Percentiles rank a stretch among this genome's conserved stretches.
phyloP scores from a whole-genome alignment of 2,329 filamentous ascomycete species.

The Sporothrix curviconia region DNA sequence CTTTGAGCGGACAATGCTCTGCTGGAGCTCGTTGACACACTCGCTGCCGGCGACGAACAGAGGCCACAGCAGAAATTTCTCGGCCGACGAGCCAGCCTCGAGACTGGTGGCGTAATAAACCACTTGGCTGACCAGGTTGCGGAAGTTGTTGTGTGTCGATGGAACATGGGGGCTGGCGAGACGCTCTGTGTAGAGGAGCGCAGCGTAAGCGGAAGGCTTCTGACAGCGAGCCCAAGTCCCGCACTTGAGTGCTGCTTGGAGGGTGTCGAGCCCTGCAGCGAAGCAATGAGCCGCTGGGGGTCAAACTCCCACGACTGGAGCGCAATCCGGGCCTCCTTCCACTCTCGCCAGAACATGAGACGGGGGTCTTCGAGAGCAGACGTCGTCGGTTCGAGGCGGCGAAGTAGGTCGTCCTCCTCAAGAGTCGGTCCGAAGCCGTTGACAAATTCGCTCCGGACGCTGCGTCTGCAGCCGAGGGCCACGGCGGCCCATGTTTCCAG shows the following conservation, averaged over 20 bases:
- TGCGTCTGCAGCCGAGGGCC: slow-evolving; percentile 23
- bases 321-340: slow-evolving; percentile 69
- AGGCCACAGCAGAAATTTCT: slow-evolving; percentile 91
- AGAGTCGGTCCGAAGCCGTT: slow-evolving; percentile 50
- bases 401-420: slow-evolving; percentile 49
- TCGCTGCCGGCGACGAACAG: slow-evolving; percentile 86
- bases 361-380: slow-evolving; percentile 52
- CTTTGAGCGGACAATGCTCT: slow-evolving; percentile 69
- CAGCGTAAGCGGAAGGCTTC: slow-evolving; percentile 87
- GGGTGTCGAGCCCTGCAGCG: slow-evolving; percentile 24
- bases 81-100: slow-evolving; percentile 61
- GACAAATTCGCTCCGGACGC: slow-evolving; percentile 39
- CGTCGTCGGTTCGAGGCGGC: slow-evolving; percentile 35
- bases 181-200: slow-evolving; percentile 82
- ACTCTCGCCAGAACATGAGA: slow-evolving; percentile 74
- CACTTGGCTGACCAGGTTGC: slow-evolving; percentile 73
- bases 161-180: slow-evolving; percentile 70
- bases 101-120: slow-evolving; percentile 78
- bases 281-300: slow-evolving; percentile 42
- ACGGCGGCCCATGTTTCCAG: slow-evolving; percentile 21
- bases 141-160: slow-evolving; percentile 69
- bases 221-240: slow-evolving; percentile 74
- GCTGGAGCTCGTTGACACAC: slow-evolving; percentile 74
- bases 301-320: slow-evolving; percentile 80
- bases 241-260: slow-evolving; percentile 56